Conservation (phyloP, 805 yeast species). For the Starmera pachycereana region DNA sequence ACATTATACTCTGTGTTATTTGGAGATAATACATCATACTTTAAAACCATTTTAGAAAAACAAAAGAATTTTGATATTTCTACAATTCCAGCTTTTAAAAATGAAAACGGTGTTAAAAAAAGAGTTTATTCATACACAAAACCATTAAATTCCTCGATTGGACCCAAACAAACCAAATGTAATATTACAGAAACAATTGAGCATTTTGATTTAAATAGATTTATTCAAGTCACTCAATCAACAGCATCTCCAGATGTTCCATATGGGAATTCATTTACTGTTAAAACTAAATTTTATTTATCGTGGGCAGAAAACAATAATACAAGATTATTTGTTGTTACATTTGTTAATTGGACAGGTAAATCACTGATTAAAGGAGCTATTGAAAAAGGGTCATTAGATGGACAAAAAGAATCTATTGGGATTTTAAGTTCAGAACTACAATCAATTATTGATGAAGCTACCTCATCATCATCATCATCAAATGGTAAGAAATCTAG, state of each 20-base stretch:
- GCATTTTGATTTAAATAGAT: conserved; percentile 41
- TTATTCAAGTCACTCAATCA: conserved; percentile 48
- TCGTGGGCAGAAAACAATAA: conserved; percentile 54
- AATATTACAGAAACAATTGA: conserved; percentile 48
- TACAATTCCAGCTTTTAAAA: conserved; percentile 30
- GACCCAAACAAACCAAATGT: conserved; percentile 86
- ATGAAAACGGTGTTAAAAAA: conserved; percentile 17
- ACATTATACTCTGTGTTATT: conserved; percentile 46
- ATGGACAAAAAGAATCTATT: conserved; percentile 61
- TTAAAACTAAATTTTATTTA: conserved; percentile 45
- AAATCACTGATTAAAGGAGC: conserved; percentile 70
- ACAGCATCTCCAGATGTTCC: conserved; percentile 92
- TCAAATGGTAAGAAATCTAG: conserved; percentile 6
- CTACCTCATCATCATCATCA: conserved; percentile 9
- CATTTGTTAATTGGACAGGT: conserved; percentile 61
- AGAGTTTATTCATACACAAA: conserved; percentile 60
- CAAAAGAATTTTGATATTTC: conserved; percentile 57
- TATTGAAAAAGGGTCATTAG: conserved; percentile 64
- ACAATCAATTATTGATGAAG: conserved; percentile 19
- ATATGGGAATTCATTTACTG: conserved; percentile 62
- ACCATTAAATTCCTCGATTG: conserved; percentile 71
- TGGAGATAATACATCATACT: conserved; percentile 46
- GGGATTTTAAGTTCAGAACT: conserved; percentile 33
- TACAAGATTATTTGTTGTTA: conserved; percentile 44
- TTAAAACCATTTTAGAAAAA: conserved; percentile 34